A percentile compares a stretch with the other conserved stretches of the same genome.
phyloP scores from a whole-genome alignment of 352 stramenopile genomes.

The Phytophthora pisi region DNA sequence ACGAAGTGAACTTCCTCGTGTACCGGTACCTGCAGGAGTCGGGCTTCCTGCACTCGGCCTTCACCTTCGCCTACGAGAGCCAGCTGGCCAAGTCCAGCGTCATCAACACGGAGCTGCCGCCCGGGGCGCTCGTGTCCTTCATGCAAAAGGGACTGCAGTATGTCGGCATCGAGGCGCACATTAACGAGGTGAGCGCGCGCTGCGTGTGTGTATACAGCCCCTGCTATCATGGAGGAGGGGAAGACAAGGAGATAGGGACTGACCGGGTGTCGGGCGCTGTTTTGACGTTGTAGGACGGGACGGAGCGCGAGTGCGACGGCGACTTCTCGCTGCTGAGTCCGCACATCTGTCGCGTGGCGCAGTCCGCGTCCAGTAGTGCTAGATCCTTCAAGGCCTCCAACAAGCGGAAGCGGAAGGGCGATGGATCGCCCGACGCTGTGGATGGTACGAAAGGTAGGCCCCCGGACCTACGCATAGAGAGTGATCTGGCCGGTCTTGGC shows the following conservation, averaged over 20 bases:
- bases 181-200: slow-evolving; percentile 76
- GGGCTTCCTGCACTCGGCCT: slow-evolving; percentile 97
- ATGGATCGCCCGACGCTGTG: slow-evolving; percentile 66
- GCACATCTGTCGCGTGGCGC: slow-evolving; percentile 88
- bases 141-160: slow-evolving; percentile 98
- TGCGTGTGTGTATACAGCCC: too few relatives aligned
- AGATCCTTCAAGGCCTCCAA: slow-evolving; percentile 69
- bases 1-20: slow-evolving; percentile 99
- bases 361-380: slow-evolving; percentile 75
- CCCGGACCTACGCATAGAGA: not conserved
- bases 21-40: slow-evolving; percentile 98
- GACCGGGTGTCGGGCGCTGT: too few relatives aligned
- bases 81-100: slow-evolving; percentile 94
- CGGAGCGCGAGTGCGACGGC: slow-evolving; percentile 83
- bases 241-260: too few relatives aligned
- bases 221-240: too few relatives aligned
- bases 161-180: slow-evolving; percentile 90
- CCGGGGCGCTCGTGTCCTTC: slow-evolving; percentile 97
- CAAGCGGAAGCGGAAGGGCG: slow-evolving; percentile 85
- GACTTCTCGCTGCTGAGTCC: slow-evolving; percentile 94
- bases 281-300: slow-evolving; percentile 66
- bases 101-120: slow-evolving; percentile 93
- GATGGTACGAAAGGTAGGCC: slow-evolving; percentile 66
- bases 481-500: not conserved
- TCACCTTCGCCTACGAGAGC: slow-evolving; percentile 99